Evolutionary conservation across 2,329 filamentous ascomycete species (phyloP).

Genomic region (Teratosphaeria gauchensis): DNA sequence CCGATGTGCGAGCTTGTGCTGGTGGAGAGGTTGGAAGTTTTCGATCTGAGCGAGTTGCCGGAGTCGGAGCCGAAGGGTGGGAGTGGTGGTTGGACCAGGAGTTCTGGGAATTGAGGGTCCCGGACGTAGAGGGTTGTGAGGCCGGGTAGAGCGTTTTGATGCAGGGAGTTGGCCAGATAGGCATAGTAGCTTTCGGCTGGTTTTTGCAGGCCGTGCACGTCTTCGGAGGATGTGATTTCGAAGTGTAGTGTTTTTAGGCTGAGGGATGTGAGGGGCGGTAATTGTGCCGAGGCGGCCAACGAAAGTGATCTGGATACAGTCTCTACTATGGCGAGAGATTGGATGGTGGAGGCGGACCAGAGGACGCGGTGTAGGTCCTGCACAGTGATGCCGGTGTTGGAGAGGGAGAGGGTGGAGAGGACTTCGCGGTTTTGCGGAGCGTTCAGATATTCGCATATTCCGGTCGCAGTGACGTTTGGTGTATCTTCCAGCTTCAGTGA

Average conservation of each 20-base stretch:
- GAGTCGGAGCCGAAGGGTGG: constrained; percentile 39
- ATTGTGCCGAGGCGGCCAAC: constrained; percentile 31
- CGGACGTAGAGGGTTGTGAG: constrained; percentile 75
- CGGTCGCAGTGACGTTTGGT: constrained; percentile 60
- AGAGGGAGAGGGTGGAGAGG: constrained; percentile 60
- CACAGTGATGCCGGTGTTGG: constrained; percentile 60
- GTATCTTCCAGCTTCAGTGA: constrained; percentile 64
- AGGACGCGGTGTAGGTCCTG: constrained; percentile 53
- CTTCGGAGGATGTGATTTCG: constrained; percentile 60
- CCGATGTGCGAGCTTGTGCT: not conserved
- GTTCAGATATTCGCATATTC: constrained; percentile 59
- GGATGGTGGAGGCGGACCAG: constrained; percentile 47
- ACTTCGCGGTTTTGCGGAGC: constrained; percentile 48
- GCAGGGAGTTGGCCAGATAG: constrained; percentile 75
- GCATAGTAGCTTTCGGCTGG: constrained; percentile 61
- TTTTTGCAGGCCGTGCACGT: constrained; percentile 48
- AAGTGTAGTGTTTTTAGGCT: constrained; percentile 67
- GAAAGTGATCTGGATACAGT: constrained; percentile 50
- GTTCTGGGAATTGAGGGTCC: constrained; percentile 72
- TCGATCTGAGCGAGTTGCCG: constrained; percentile 8
- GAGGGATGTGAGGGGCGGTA: constrained; percentile 57
- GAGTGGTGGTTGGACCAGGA: constrained; percentile 63
- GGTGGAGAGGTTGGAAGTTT: constrained; percentile 8
- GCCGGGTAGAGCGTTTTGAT: constrained; percentile 63
- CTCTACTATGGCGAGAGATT: constrained; percentile 49